Base-by-base conservation (phyloP, 2,329 filamentous ascomycete genomes). In the Fusarium multiceps region DNA sequence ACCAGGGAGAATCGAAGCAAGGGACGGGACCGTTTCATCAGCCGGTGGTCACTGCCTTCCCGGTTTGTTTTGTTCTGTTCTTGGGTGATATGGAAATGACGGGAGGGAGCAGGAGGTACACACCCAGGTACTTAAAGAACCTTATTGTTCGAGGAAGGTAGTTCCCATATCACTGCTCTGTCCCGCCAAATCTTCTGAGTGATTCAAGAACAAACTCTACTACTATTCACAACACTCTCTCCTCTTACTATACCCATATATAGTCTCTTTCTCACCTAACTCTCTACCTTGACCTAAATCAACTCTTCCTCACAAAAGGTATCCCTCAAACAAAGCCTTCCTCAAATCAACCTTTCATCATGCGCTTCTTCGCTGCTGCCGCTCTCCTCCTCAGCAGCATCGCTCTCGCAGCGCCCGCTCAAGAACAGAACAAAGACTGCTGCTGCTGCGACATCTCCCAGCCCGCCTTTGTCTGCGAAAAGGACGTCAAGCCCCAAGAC, bases 371-470 rank as follows among this genome's bases (percentile, higher is more conserved):
- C 21, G 43, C 55, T 42, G 27, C 76, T 47, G 60, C 71, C 40
- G 68, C 63, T 47, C 45, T 78, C 54, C 54, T 78, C 55, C 40
- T 74, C 23, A 69, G 62, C 65, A 34, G 61, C 21, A 43, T 67
- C 46, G 59, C 69, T 65, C 41, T 73, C 54, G 72, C 71, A 18
- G 68, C 66, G 27, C 70, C 74, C 5, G 55, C 65, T 56, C 42
- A 59, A 48, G 53, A 65, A 28, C 63, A 70, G n/a, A 14, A 45
- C 23, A 32, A 47, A 23, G 62, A 30, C 18, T 80, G 78, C 74
- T 80, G 78, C 74, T 80, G 78, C 74, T 80, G 79, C 68, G 73
- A 80, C 48, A 62, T 74, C 14, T 62, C 63, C 11, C 50, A 57
- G 9, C 46, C 43, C 9, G 69, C 62, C 53, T 76, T 78, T 23